Evolutionary conservation across 768 basidiomycete species (phyloP).

Genomic region (Suillus occidentalis): DNA sequence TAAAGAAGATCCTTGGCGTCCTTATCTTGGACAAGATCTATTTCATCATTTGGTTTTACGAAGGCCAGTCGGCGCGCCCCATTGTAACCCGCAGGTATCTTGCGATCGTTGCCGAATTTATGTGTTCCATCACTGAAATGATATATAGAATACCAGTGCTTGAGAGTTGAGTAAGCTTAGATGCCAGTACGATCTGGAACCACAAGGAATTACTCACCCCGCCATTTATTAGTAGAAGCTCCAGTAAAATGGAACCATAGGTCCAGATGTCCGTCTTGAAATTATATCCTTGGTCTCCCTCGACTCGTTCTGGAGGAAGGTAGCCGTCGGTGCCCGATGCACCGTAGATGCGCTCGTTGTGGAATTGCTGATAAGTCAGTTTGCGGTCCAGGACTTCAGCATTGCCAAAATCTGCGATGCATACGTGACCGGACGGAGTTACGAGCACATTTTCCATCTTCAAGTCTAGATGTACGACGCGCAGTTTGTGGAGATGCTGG

Average conservation of each 20-base stretch:
- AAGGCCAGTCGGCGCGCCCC: background rate
- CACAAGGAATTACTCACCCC: constrained; percentile 3
- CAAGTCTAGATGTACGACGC: constrained; percentile 49
- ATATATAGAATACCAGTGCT: constrained; percentile 13
- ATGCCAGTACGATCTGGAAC: background rate
- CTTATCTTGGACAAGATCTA: constrained; percentile 6
- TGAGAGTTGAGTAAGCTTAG: background rate
- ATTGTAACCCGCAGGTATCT: background rate
- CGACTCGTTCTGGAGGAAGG: constrained; percentile 45
- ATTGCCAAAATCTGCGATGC: constrained; percentile 20
- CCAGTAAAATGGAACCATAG: constrained; percentile 29
- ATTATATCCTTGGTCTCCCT: constrained; percentile 37
- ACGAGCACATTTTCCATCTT: constrained; percentile 54
- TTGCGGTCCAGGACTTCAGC: constrained; percentile 12
- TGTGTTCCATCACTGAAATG: background rate
- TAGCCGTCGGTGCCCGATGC: constrained; percentile 40
- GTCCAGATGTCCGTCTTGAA: constrained; percentile 44
- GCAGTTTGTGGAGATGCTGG: constrained; percentile 15
- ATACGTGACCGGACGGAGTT: constrained; percentile 22
- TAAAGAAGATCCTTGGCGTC: constrained; percentile 12
- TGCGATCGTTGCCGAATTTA: background rate
- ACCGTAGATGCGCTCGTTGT: constrained; percentile 3
- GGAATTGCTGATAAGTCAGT: constrained; percentile 5
- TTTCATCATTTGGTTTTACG: constrained; percentile 5
- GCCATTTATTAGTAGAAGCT: constrained; percentile 12